Evolutionary conservation across 441 rosid genomes (phyloP).

Genomic region (Geranium incanum): DNA sequence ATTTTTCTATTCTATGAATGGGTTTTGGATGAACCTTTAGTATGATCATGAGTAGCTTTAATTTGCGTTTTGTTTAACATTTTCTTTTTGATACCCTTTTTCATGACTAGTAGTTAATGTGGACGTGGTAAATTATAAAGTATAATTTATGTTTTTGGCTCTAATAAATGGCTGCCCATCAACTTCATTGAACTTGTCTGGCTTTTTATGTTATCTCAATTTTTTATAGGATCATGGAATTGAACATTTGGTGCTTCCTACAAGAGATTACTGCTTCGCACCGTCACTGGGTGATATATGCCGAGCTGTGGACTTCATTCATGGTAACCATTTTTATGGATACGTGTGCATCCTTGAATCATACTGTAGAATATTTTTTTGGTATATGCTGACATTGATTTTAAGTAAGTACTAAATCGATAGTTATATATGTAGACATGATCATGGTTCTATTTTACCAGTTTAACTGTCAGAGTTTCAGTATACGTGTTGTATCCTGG

Average conservation of each 20-base stretch:
- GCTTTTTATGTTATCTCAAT: not conserved
- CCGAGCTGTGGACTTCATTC: conserved; percentile 82
- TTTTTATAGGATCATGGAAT: conserved; percentile 55
- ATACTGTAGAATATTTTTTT: not conserved
- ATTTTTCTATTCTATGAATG: not conserved
- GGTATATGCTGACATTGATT: not conserved
- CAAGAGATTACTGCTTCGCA: conserved; percentile 95
- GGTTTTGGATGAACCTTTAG: not conserved
- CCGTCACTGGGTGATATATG: conserved; percentile 68
- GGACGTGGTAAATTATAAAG: not conserved
- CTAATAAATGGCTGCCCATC: not conserved
- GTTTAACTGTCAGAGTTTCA: not conserved
- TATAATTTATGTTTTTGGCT: not conserved
- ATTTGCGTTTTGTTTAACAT: not conserved
- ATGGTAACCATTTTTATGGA: conserved; percentile 34
- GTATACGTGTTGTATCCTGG: not conserved
- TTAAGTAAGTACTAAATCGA: not conserved
- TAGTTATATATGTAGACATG: not conserved
- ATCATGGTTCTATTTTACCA: not conserved
- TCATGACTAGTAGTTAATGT: not conserved
- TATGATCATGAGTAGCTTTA: not conserved
- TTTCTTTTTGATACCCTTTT: not conserved
- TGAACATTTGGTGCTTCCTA: conserved; percentile 88
- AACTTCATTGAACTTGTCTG: not conserved
- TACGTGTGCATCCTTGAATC: not conserved